Evolutionary conservation across 1,139 yeast genomes (phyloP).

Genomic region (Debaryomycetaceae sp.): DNA sequence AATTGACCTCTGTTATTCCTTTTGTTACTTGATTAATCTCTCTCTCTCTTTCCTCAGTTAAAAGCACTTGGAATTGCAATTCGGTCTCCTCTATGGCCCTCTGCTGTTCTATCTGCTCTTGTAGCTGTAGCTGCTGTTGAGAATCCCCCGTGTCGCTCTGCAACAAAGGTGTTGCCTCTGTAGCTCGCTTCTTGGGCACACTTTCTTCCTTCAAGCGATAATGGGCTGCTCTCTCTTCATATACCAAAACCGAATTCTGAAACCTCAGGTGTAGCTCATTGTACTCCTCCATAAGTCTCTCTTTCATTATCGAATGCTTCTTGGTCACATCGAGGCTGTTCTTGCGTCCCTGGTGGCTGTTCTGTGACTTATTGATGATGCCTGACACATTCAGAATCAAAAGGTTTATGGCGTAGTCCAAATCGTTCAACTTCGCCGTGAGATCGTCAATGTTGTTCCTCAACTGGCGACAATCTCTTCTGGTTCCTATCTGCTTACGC

Average conservation of each 20-base stretch:
- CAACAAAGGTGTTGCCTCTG: constrained; percentile 28
- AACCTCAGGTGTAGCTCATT: constrained; percentile 37
- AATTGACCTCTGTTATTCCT: constrained; percentile 79
- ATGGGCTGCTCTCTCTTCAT: constrained; percentile 30
- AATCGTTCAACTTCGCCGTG: constrained; percentile 21
- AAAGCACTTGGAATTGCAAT: constrained; percentile 64
- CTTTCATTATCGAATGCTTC: constrained; percentile 39
- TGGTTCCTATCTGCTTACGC: constrained; percentile 51
- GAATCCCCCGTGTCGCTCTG: constrained; percentile 13
- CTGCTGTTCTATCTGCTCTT: constrained; percentile 33
- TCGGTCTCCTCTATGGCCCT: constrained; percentile 54
- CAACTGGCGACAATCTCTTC: constrained; percentile 44
- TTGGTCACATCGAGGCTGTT: constrained; percentile 24
- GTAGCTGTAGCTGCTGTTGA: constrained; percentile 25
- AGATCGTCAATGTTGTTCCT: constrained; percentile 38
- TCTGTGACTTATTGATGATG: constrained; percentile 23
- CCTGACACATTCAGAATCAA: constrained; percentile 30
- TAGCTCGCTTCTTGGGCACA: constrained; percentile 4
- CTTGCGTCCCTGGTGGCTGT: constrained; percentile 6
- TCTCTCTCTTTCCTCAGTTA: constrained; percentile 69
- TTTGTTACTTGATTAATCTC: constrained; percentile 71
- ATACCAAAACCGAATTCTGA: constrained; percentile 22
- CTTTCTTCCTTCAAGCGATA: constrained; percentile 16
- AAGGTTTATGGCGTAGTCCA: constrained; percentile 32
- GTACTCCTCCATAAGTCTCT: constrained; percentile 35